Percentiles rank a stretch among this genome's conserved stretches.
These are phyloP conservation scores for Fusarium albosuccineum DNA, from an alignment of 2,329 filamentous ascomycete species.

Conservation along the genomic window DNA sequence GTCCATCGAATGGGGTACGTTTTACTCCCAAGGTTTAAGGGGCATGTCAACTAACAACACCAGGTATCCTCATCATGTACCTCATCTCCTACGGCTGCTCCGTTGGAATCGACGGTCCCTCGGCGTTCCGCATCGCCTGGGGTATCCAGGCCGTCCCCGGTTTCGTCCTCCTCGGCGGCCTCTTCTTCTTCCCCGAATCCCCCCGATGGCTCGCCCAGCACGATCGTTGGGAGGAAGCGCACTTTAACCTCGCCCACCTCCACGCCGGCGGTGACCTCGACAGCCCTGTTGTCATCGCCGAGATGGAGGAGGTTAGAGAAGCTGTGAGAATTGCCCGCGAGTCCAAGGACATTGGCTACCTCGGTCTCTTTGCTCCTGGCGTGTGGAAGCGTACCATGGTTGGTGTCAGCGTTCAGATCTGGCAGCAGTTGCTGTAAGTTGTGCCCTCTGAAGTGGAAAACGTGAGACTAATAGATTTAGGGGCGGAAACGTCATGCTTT, in stretches of 20 bases:
- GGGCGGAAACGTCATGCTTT: slow-evolving; percentile 67
- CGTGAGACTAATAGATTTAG: slow-evolving; percentile 23
- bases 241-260: slow-evolving; percentile 66
- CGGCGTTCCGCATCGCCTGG: slow-evolving; percentile 75
- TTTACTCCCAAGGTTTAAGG: neutral
- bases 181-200: slow-evolving; percentile 72
- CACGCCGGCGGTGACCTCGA: slow-evolving; percentile 68
- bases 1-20: slow-evolving; percentile 72
- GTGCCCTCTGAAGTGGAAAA: accelerated
- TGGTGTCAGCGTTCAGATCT: slow-evolving; percentile 65
- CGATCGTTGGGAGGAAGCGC: slow-evolving; percentile 69
- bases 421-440: slow-evolving; percentile 62
- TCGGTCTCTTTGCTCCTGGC: slow-evolving; percentile 60
- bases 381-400: slow-evolving; percentile 66
- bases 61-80: slow-evolving; percentile 78
- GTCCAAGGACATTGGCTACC: slow-evolving; percentile 54
- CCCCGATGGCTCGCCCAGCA: slow-evolving; percentile 74
- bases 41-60: slow-evolving; percentile 1
- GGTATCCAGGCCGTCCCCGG: slow-evolving; percentile 73
- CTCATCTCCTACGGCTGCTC: slow-evolving; percentile 75
- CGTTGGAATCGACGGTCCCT: slow-evolving; percentile 63
- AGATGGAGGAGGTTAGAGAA: slow-evolving; percentile 66
- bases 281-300: slow-evolving; percentile 68
- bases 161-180: slow-evolving; percentile 67
- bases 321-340: slow-evolving; percentile 55